Evolutionary conservation across 73 alveolate species (phyloP).

Genomic region (Uronychia setigera): DNA sequence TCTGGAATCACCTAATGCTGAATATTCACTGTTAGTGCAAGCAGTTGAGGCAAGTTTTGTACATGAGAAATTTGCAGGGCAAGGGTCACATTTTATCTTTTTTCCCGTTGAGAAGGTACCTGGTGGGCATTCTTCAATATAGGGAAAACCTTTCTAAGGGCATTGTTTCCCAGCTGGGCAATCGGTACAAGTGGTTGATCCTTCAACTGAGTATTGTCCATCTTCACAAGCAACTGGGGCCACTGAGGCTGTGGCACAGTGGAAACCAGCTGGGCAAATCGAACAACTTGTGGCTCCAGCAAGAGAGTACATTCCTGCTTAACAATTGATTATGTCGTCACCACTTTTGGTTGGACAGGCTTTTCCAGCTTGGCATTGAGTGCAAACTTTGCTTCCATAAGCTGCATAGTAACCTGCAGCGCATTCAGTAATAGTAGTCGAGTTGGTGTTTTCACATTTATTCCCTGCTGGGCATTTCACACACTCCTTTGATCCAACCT

Average conservation of each 20-base stretch:
- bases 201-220: constrained; percentile 23
- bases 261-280: constrained; percentile 58
- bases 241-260: constrained; percentile 24
- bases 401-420: constrained; percentile 38
- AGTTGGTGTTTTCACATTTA: constrained; percentile 56
- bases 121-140: constrained; percentile 53
- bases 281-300: neutral
- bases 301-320: neutral
- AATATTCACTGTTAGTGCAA: constrained; percentile 42
- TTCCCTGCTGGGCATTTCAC: constrained; percentile 75
- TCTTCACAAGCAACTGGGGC: constrained; percentile 25
- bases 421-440: constrained; percentile 33
- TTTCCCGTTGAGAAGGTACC: constrained; percentile 54
- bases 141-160: constrained; percentile 30
- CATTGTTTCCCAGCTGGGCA: constrained; percentile 81
- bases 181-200: constrained; percentile 6
- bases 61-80: constrained; percentile 49
- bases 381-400: constrained; percentile 18
- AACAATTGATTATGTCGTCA: neutral
- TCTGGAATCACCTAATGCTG: constrained; percentile 31
- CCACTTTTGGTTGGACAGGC: constrained; percentile 38
- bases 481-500: constrained; percentile 41
- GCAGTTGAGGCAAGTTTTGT: constrained; percentile 20
- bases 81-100: constrained; percentile 14
- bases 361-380: constrained; percentile 69